phyloP scores from a whole-genome alignment of 176 grass and related monocot genomes.

The Cymbopogon citratus region DNA sequence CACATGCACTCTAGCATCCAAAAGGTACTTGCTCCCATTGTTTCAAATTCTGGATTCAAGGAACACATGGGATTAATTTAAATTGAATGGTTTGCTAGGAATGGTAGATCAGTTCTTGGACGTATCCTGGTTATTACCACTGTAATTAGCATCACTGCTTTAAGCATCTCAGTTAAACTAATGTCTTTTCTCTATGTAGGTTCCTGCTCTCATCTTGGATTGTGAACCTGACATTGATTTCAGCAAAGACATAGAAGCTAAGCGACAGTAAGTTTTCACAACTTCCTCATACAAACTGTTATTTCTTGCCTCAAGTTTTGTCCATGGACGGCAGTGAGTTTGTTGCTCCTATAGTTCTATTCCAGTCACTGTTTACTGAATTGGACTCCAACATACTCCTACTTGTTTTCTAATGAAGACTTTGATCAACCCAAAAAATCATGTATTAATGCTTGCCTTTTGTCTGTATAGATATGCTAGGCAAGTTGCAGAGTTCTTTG shows the following conservation, averaged over 20 bases:
- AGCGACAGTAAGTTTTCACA: constrained; percentile 58
- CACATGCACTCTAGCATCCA: constrained; percentile 92
- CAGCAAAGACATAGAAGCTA: constrained; percentile 78
- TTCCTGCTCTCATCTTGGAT: constrained; percentile 85
- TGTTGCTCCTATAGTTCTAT: not conserved
- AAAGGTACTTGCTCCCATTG: constrained; percentile 45
- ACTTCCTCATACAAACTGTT: not conserved
- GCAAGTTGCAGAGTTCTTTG: constrained; percentile 95
- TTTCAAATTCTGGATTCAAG: not conserved
- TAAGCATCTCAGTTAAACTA: not conserved
- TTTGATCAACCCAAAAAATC: not conserved
- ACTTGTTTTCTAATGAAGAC: not conserved
- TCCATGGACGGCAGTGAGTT: not conserved
- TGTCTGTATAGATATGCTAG: constrained; percentile 55
- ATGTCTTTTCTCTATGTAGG: constrained; percentile 44
- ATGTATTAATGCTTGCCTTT: not conserved
- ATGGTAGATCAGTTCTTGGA: not conserved
- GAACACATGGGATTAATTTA: not conserved
- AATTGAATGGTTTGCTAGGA: not conserved
- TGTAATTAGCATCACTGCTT: not conserved
- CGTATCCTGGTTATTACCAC: not conserved
- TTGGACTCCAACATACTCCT: not conserved
- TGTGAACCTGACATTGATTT: constrained; percentile 99
- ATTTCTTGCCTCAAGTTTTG: not conserved
- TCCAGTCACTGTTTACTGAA: not conserved